Conservation (phyloP, 1,284 basidiomycete species). For the Neolentinus lepideus region DNA sequence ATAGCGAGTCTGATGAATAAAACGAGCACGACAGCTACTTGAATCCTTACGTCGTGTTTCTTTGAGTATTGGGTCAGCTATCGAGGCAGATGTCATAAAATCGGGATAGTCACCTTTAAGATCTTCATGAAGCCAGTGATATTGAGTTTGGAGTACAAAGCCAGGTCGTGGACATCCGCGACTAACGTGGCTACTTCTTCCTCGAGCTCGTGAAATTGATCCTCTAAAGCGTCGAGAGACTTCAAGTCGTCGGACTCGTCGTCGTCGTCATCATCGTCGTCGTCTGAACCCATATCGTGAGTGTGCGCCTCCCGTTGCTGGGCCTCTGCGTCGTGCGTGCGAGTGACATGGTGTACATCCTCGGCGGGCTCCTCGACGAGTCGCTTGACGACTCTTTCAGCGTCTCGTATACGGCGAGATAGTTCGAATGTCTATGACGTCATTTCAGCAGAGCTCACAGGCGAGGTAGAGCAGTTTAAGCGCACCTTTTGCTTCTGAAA, state of each 20-base stretch:
- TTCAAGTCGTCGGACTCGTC: slow-evolving; percentile 52
- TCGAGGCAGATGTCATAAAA: neutral
- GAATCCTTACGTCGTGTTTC: slow-evolving; percentile 72
- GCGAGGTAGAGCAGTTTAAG: slow-evolving; percentile 2
- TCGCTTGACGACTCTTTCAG: slow-evolving; percentile 73
- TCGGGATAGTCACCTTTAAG: slow-evolving; percentile 58
- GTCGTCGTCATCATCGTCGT: slow-evolving; percentile 44
- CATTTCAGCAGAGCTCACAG: slow-evolving; percentile 4
- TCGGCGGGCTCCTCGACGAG: slow-evolving; percentile 41
- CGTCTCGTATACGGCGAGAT: slow-evolving; percentile 70
- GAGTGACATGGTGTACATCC: slow-evolving; percentile 5
- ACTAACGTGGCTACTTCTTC: slow-evolving; percentile 95
- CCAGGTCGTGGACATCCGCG: slow-evolving; percentile 97
- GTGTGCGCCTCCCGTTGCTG: slow-evolving; percentile 44
- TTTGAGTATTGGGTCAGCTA: slow-evolving; percentile 18
- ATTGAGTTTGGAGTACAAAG: slow-evolving; percentile 92
- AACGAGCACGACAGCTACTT: slow-evolving; percentile 4
- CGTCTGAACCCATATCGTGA: slow-evolving; percentile 58
- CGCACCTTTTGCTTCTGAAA: slow-evolving; percentile 89
- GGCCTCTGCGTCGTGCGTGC: slow-evolving; percentile 42
- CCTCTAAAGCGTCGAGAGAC: slow-evolving; percentile 77
- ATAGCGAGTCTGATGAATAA: neutral
- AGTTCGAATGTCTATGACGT: slow-evolving; percentile 71
- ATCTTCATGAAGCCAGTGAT: slow-evolving; percentile 99
- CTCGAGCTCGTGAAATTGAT: slow-evolving; percentile 85